These are phyloP conservation scores for Lindgomyces ingoldianus DNA, from an alignment of 495 filamentous ascomycete species.

Conservation along the genomic window DNA sequence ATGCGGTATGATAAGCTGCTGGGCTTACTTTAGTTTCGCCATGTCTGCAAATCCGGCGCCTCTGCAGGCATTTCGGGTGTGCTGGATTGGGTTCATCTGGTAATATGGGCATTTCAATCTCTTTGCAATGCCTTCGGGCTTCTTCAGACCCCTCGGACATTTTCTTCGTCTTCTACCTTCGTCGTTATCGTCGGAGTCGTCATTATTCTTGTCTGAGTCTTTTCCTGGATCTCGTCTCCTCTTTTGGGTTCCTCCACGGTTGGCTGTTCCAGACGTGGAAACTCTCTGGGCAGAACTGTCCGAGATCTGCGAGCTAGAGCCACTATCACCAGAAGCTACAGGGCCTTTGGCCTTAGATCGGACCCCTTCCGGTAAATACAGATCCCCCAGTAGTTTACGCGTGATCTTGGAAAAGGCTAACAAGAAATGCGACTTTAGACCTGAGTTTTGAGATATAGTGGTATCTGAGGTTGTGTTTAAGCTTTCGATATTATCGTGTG, in stretches of 20 bases:
- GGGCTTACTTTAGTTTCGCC: constrained; percentile 1
- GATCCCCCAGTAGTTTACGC: not conserved
- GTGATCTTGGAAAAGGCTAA: not conserved
- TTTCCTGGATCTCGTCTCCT: not conserved
- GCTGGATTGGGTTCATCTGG: not conserved
- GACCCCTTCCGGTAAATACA: not conserved
- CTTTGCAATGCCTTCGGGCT: not conserved
- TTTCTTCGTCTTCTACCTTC: not conserved
- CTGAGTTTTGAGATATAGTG: not conserved
- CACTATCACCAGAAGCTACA: not conserved
- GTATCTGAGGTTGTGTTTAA: not conserved
- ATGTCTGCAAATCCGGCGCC: constrained; percentile 2
- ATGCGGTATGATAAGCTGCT: not conserved
- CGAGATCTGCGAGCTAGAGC: not conserved
- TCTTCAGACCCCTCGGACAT: not conserved
- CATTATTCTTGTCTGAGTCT: not conserved
- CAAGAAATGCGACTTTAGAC: too few species aligned
- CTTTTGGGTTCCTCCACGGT: not conserved
- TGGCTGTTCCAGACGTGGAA: not conserved
- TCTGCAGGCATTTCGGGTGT: not conserved
- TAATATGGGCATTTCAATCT: constrained; percentile 4
- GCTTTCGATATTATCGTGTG: not conserved
- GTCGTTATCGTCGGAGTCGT: not conserved
- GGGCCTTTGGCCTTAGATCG: not conserved
- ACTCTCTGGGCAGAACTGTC: not conserved